Evolutionary conservation across 2,329 filamentous ascomycete species (phyloP).

Genomic region (Apiospora koreana): DNA sequence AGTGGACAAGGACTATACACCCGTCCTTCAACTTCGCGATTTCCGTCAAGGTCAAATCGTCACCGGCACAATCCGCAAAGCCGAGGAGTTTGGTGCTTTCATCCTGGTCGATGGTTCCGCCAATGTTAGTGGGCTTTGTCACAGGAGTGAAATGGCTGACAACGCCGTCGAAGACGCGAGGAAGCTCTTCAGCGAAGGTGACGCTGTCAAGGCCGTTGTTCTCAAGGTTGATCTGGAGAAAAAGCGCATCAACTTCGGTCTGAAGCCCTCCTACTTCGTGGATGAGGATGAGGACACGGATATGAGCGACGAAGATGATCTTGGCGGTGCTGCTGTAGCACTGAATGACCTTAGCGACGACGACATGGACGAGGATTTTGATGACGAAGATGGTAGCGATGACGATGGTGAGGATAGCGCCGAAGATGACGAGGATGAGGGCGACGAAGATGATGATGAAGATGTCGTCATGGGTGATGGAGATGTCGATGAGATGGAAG

Average conservation of each 20-base stretch:
- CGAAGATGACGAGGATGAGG: slow-evolving; percentile 42
- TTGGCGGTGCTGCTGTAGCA: slow-evolving; percentile 29
- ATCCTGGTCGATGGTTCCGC: slow-evolving; percentile 84
- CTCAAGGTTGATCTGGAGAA: slow-evolving; percentile 74
- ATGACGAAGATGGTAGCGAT: slow-evolving; percentile 49
- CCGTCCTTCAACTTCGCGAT: slow-evolving; percentile 73
- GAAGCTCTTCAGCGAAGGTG: slow-evolving; percentile 86
- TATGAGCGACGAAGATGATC: slow-evolving; percentile 46
- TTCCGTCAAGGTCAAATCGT: slow-evolving; percentile 78
- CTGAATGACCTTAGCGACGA: slow-evolving; percentile 49
- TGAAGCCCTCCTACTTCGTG: slow-evolving; percentile 91
- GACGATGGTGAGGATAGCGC: slow-evolving; percentile 44
- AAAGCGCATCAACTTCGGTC: slow-evolving; percentile 80
- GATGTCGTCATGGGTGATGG: slow-evolving; percentile 45
- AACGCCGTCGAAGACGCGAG: slow-evolving; percentile 79
- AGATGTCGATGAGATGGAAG: slow-evolving; percentile 40
- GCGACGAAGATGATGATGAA: slow-evolving; percentile 40
- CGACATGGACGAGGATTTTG: slow-evolving; percentile 43
- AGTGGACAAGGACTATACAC: slow-evolving; percentile 76
- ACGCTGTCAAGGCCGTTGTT: slow-evolving; percentile 90
- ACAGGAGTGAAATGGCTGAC: slow-evolving; percentile 89
- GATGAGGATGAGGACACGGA: slow-evolving; percentile 59
- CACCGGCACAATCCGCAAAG: slow-evolving; percentile 88
- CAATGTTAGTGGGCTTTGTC: slow-evolving; percentile 91
- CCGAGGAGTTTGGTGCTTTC: slow-evolving; percentile 94